Conservation (phyloP, 108 stramenopile genomes). For the Nitzschia inconspicua region DNA sequence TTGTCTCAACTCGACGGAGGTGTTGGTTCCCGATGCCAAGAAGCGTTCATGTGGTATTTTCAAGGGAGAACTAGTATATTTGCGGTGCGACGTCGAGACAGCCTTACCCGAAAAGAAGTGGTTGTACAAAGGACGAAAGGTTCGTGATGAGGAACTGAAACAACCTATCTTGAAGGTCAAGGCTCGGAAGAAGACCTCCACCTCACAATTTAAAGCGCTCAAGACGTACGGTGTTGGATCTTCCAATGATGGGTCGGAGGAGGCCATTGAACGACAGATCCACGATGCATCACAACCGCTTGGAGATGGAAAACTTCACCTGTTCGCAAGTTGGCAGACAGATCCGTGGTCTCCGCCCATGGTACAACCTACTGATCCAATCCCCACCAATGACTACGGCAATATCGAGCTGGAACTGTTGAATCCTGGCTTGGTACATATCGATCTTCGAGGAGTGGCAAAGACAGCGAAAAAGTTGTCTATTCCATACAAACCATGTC, state of each 20-base stretch:
- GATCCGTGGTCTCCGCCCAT: conserved; percentile 54
- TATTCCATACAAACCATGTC: conserved; percentile 84
- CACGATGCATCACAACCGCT: conserved; percentile 25
- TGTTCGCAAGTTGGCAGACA: conserved; percentile 87
- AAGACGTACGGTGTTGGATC: conserved; percentile 58
- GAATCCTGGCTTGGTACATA: conserved; percentile 83
- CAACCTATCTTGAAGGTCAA: conserved; percentile 66
- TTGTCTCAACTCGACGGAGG: conserved; percentile 60
- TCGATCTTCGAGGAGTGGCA: conserved; percentile 52
- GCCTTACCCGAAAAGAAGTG: conserved; percentile 66
- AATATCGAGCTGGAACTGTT: conserved; percentile 79
- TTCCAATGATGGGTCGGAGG: conserved; percentile 46
- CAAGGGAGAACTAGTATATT: conserved; percentile 79
- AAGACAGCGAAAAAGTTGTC: conserved; percentile 67
- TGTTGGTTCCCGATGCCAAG: conserved; percentile 71
- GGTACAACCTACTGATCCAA: conserved; percentile 65
- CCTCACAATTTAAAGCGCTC: conserved; percentile 58
- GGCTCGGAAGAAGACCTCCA: conserved; percentile 48
- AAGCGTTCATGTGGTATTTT: conserved; percentile 77
- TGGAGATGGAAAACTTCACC: conserved; percentile 40
- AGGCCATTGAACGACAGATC: conserved; percentile 19
- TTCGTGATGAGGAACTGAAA: conserved; percentile 50
- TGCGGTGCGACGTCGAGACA: conserved; percentile 65
- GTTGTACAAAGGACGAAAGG: conserved; percentile 78
- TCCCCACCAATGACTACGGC: conserved; percentile 74